Percentiles rank a stretch among this genome's conserved stretches.
Evolutionary conservation across 2,329 filamentous ascomycete genomes (phyloP).

Genomic region (Graphilbum fragrans): DNA sequence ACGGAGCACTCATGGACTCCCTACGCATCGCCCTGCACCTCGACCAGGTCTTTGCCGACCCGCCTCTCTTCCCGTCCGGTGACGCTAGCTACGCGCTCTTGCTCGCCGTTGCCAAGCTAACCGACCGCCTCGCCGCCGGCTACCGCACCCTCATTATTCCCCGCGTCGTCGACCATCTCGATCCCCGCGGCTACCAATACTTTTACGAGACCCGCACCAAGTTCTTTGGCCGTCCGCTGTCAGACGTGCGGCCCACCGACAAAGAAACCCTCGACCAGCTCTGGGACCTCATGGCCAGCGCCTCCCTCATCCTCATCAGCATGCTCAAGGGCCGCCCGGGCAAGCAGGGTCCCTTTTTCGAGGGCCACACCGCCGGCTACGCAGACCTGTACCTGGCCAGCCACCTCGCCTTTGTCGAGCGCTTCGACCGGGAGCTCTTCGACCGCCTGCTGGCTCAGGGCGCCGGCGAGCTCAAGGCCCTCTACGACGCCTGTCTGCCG

Average conservation of each 20-base stretch:
- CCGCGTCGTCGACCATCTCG: background rate
- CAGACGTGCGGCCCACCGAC: background rate
- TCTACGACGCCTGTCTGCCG: slow-evolving; percentile 1
- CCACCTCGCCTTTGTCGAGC: background rate
- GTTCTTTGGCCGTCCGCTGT: background rate
- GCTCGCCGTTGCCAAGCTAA: background rate
- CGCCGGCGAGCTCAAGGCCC: slow-evolving; percentile 1
- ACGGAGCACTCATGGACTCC: slow-evolving; percentile 1
- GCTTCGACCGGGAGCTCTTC: background rate
- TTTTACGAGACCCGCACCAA: background rate
- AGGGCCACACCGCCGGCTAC: background rate
- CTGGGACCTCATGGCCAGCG: background rate
- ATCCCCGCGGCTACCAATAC: background rate
- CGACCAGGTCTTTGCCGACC: background rate
- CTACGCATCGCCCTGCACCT: background rate
- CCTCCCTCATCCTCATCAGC: background rate
- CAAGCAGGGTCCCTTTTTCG: slow-evolving; percentile 2
- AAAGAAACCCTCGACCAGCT: background rate
- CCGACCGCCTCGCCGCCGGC: background rate
- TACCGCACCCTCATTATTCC: background rate
- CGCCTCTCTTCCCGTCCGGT: slow-evolving; percentile 1
- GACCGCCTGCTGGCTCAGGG: background rate
- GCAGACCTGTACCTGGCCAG: background rate
- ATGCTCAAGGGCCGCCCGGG: background rate
- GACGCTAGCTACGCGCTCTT: slow-evolving; percentile 2